Evolutionary conservation across 192 early-diverging fungal genomes (phyloP).

Genomic region (Coemansia sp.): DNA sequence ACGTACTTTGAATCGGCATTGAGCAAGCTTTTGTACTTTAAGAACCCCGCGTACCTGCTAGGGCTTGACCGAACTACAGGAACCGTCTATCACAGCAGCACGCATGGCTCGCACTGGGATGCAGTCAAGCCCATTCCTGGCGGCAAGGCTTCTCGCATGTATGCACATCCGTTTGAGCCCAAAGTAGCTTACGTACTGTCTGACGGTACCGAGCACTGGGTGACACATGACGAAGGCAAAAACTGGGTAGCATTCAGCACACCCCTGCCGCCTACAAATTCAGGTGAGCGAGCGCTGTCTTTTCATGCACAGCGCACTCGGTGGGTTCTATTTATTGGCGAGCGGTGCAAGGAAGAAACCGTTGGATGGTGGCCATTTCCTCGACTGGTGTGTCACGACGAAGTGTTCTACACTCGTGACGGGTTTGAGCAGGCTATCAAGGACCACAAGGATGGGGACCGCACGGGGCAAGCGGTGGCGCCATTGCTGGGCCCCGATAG

Average conservation of each 20-base stretch:
- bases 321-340: slow-evolving; percentile 66
- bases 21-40: slow-evolving; percentile 49
- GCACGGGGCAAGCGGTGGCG: slow-evolving; percentile 18
- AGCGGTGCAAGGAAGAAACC: slow-evolving; percentile 53
- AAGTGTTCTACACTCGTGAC: slow-evolving; percentile 67
- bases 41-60: slow-evolving; percentile 41
- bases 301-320: slow-evolving; percentile 71
- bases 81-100: slow-evolving; percentile 58
- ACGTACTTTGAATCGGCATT: slow-evolving; percentile 41
- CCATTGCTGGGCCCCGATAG: slow-evolving; percentile 25
- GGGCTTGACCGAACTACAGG: slow-evolving; percentile 55
- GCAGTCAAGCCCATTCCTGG: slow-evolving; percentile 47
- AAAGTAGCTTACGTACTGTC: slow-evolving; percentile 52
- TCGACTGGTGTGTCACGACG: slow-evolving; percentile 57
- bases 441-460: slow-evolving; percentile 52
- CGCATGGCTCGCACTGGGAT: slow-evolving; percentile 67
- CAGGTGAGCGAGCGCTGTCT: slow-evolving; percentile 42
- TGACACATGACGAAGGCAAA: slow-evolving; percentile 49
- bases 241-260: slow-evolving; percentile 49
- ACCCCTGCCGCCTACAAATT: slow-evolving; percentile 30
- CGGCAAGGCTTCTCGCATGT: slow-evolving; percentile 49
- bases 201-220: slow-evolving; percentile 33
- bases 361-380: slow-evolving; percentile 52
- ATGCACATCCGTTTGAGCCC: slow-evolving; percentile 65
- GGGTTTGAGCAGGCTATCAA: slow-evolving; percentile 60